Evolutionary conservation across 768 basidiomycete genomes (phyloP), one percentile per base, ranked within the genome.

Genomic region (Tulasnella sp.): DNA sequence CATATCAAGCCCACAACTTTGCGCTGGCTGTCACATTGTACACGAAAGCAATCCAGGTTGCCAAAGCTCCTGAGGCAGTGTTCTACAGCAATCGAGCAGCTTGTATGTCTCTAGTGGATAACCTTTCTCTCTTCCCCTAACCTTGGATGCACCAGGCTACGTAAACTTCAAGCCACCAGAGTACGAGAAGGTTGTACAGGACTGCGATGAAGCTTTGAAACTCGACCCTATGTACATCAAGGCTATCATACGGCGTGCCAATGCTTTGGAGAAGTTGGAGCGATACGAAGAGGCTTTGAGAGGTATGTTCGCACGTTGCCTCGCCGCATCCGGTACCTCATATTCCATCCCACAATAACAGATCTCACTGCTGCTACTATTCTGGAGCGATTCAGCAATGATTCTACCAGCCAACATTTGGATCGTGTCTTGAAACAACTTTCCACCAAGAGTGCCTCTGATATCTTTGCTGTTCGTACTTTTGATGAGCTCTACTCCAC

Each of bases 301-400:
- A 60, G 89, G 88, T 88, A 50, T 9, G 76, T 64, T 47, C 16
- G 8, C 10, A 4, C 20, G 25, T 3, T 25, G 13, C 35, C 5
- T 37, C 12, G 27, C n/a, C 12, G 15, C 12, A n/a, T 35, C 28
- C n/a, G 45, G 31, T n/a, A 22, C 45, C 0, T 59, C 58, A 48
- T 20, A 46, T 2, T 16, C 9, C 32, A n/a, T 8, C 13, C 41
- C 4, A 37, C 15, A 31, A 10, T 28, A 9, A 3, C 56, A 91
- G 93, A 99, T 65, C 98, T 81, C 71, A 96, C 93, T 0, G 88
- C 93, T n/a, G 81, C 86, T 0, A 90, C 92, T 13, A 93, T 99
- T 57, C 74, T 99, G 35, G 89, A 92, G 65, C 80, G 82, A 60
- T 95, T 98, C 77, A 74, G 81, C 62, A 89, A 92, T 61, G 77